Conservation (phyloP, 2,329 filamentous ascomycete species). For the Ramularia endophylla region DNA sequence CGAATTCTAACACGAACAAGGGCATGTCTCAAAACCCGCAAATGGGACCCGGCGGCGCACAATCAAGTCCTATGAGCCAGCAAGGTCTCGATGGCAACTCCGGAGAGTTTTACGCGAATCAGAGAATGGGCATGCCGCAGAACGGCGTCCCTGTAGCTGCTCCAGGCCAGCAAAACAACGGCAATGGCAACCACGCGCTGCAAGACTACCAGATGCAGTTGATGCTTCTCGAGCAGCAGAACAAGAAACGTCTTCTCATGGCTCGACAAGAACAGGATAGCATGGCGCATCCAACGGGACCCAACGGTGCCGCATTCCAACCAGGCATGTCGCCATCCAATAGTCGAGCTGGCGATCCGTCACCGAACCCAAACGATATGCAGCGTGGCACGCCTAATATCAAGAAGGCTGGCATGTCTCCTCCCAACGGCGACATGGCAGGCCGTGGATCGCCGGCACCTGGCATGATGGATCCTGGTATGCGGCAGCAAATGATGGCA, state of each 20-base stretch:
- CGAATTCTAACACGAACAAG: slow-evolving; percentile 61
- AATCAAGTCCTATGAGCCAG: slow-evolving; percentile 30
- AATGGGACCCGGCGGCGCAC: slow-evolving; percentile 41
- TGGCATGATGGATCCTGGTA: slow-evolving; percentile 49
- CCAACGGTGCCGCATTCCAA: slow-evolving; percentile 42
- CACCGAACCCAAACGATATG: slow-evolving; percentile 72
- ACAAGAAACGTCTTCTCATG: slow-evolving; percentile 81
- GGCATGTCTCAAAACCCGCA: slow-evolving; percentile 55
- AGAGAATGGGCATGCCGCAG: slow-evolving; percentile 28
- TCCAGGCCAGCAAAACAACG: slow-evolving; percentile 34
- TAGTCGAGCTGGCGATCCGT: slow-evolving; percentile 60
- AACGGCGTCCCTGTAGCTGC: slow-evolving; percentile 17
- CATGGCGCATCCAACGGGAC: slow-evolving; percentile 47
- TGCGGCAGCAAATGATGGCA: slow-evolving; percentile 17
- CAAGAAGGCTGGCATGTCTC: slow-evolving; percentile 59
- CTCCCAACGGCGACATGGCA: slow-evolving; percentile 62
- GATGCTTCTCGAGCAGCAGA: slow-evolving; percentile 81
- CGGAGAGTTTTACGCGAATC: slow-evolving; percentile 32
- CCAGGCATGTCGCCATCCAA: slow-evolving; percentile 62
- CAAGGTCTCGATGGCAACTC: slow-evolving; percentile 63
- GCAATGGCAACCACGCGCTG: slow-evolving; percentile 67
- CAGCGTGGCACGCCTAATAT: slow-evolving; percentile 72
- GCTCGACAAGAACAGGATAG: slow-evolving; percentile 72
- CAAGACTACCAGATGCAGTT: slow-evolving; percentile 88
- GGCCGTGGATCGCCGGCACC: slow-evolving; percentile 56